These are phyloP conservation scores for Penicillium frequentans DNA, from an alignment of 2,329 filamentous ascomycete genomes.

Conservation along the genomic window DNA sequence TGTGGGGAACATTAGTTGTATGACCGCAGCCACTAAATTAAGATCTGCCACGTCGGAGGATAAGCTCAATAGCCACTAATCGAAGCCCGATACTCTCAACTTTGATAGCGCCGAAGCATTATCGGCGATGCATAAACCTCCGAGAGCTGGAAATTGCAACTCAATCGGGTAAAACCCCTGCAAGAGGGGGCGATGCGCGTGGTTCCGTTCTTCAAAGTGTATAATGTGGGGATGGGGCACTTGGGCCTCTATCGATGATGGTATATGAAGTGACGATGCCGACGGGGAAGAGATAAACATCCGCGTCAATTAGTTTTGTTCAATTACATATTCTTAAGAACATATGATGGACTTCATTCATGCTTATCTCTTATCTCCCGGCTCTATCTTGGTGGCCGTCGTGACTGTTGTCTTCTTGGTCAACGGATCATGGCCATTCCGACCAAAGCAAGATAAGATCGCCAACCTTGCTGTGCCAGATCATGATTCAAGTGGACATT, in stretches of 20 bases:
- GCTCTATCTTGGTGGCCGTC: constrained; percentile 13
- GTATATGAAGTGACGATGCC: constrained; percentile 15
- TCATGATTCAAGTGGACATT: background rate
- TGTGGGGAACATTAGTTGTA: background rate
- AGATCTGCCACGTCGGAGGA: background rate
- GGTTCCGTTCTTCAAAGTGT: constrained; percentile 5
- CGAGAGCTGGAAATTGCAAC: constrained; percentile 23
- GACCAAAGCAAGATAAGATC: background rate
- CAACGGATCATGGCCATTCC: constrained; percentile 9
- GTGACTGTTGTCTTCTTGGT: constrained; percentile 14
- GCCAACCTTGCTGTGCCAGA: background rate
- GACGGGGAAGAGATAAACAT: background rate
- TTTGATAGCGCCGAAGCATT: background rate
- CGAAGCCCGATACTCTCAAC: background rate
- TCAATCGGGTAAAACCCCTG: constrained; percentile 21
- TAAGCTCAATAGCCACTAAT: constrained; percentile 1
- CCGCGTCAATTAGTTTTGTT: background rate
- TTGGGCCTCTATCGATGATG: constrained; percentile 6
- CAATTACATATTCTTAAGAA: background rate
- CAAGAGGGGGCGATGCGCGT: constrained; percentile 4
- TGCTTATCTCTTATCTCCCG: constrained; percentile 8
- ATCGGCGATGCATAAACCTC: background rate
- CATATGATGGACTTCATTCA: constrained; percentile 16
- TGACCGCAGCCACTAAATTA: background rate
- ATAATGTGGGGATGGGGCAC: constrained; percentile 17